Percentiles rank a stretch among this genome's conserved stretches.
Conservation (phyloP, 169 alveolate genomes). For the Cryptosporidium bovis region DNA sequence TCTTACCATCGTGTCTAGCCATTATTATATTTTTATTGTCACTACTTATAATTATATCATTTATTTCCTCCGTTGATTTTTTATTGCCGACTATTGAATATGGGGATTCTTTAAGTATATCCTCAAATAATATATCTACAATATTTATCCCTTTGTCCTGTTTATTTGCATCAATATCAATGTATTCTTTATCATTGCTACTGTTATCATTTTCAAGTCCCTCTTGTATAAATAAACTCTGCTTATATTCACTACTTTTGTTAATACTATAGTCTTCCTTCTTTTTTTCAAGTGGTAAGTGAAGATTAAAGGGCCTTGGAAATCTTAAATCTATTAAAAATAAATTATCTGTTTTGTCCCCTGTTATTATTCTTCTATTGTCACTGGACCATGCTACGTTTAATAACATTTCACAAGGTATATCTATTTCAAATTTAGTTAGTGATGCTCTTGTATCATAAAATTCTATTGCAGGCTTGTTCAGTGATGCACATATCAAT, state of each 20-base stretch:
- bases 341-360: conserved; percentile 53
- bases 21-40: conserved; percentile 37
- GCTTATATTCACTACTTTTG: background rate
- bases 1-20: conserved; percentile 69
- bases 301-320: conserved; percentile 16
- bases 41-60: conserved; percentile 15
- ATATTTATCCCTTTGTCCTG: no score
- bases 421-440: conserved; percentile 20
- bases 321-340: conserved; percentile 41
- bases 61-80: conserved; percentile 46
- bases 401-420: conserved; percentile 42
- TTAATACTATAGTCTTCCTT: background rate
- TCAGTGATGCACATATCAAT: conserved; percentile 29
- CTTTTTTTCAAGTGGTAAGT: background rate
- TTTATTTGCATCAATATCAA: background rate
- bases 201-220: background rate
- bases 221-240: background rate
- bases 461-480: conserved; percentile 43
- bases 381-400: conserved; percentile 70
- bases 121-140: no score
- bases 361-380: conserved; percentile 37
- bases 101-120: conserved; percentile 5
- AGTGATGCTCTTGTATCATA: conserved; percentile 39
- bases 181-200: background rate
- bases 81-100: conserved; percentile 23